Percentiles rank a stretch among this genome's conserved stretches.
These are phyloP conservation scores for Coelastrella sp. DNA, from an alignment of 139 green algal genomes.

Conservation along the genomic window DNA sequence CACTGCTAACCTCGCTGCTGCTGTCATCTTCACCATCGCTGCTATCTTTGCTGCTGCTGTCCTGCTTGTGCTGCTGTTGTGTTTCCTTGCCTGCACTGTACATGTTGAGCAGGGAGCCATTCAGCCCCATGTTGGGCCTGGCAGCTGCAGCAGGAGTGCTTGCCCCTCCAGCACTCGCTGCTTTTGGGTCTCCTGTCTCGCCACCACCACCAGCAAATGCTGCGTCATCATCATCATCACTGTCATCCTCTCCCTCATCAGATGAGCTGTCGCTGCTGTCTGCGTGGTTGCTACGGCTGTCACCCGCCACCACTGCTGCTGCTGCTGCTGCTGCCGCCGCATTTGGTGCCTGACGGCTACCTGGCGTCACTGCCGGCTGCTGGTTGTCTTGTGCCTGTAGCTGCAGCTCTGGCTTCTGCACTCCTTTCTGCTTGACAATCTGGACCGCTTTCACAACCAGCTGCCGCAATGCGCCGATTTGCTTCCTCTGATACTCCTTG, in stretches of 20 bases:
- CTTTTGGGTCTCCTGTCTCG: not conserved
- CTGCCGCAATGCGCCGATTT: slow-evolving; percentile 63
- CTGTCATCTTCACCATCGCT: slow-evolving; percentile 16
- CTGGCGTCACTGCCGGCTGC: slow-evolving; percentile 24
- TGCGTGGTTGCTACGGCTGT: not conserved
- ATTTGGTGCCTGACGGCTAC: not conserved
- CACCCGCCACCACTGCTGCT: not conserved
- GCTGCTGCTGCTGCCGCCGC: slow-evolving; percentile 14
- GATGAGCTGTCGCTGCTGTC: not conserved
- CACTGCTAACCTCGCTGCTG: slow-evolving; percentile 22
- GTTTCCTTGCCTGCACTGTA: slow-evolving; percentile 53
- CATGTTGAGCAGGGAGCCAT: slow-evolving; percentile 68
- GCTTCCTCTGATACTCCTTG: slow-evolving; percentile 79
- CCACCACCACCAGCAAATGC: not conserved
- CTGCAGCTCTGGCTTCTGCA: slow-evolving; percentile 60
- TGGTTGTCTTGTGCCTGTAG: slow-evolving; percentile 31
- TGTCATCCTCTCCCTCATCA: slow-evolving; percentile 1
- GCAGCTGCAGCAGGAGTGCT: slow-evolving; percentile 28
- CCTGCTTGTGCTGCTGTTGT: not conserved
- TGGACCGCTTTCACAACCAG: slow-evolving; percentile 56
- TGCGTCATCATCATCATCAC: not conserved
- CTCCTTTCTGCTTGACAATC: slow-evolving; percentile 41
- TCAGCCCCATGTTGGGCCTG: slow-evolving; percentile 52
- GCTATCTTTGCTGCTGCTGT: slow-evolving; percentile 5
- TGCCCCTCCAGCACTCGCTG: slow-evolving; percentile 15